Base-by-base conservation (phyloP, 352 stramenopile genomes). In the Pilasporangium apinafurcum region DNA sequence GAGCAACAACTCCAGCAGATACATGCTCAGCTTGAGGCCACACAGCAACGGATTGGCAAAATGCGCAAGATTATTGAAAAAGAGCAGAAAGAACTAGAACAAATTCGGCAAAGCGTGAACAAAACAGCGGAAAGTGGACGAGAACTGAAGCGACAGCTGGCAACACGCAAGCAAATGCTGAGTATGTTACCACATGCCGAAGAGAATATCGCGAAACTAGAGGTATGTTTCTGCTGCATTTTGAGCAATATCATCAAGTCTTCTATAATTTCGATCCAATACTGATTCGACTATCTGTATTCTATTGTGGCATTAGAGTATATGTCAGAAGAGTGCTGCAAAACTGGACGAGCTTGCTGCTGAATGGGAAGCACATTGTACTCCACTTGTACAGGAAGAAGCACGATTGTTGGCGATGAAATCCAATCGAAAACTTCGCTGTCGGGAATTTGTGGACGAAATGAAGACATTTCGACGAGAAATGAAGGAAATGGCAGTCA, bases 121-220 rank as follows among this genome's bases (percentile, higher is more conserved):
- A 52, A 77, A 37, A 59, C 48, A 3, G 62, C 73, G 49, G 31
- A 39, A 1, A 53, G 35, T 0, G 56, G 60, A 0, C 35, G 59
- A 8, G 53, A 56, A 16, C 31, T 88, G n/a, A 64, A 83, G 36
- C 68, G 72, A 33, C 49, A 75, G 21, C 41, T 88, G 2, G 56
- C 56, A 16, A 68, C 50, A 18, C 61, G 81, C 27, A 70, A 74
- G 13, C 62, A 90, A 38, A 36, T 86, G 10, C 44, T 92, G 14
- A 48, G 53, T 5, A 75, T 92, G 48, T 51, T 94, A 7, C 70
- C 80, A 6, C 59, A 88, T 8, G 79, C 79, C 0, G 44, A 71
- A 30, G 62, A 59, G 18, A 88, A 92, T 29, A 82, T 92, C 29
- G 53, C 39, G 5, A 91, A 83, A 32, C 51, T 95, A 0, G 57